Conservation (phyloP, 2,329 filamentous ascomycete species). For the Dactylonectria macrodidyma region DNA sequence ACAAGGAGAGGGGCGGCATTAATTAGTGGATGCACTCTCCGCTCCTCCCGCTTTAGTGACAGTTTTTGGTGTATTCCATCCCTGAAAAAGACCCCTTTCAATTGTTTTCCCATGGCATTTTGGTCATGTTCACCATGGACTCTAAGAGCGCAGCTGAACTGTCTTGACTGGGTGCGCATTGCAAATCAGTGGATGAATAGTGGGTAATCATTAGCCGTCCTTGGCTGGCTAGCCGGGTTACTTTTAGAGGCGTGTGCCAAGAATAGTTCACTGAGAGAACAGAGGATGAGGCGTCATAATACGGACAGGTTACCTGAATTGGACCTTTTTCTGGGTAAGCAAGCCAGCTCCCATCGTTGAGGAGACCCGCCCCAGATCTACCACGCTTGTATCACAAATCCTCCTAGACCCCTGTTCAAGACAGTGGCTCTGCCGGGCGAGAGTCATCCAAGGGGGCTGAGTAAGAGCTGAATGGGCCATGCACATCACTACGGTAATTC, state of each 20-base stretch:
- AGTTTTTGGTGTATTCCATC: slow-evolving; percentile 7
- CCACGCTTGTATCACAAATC: slow-evolving; percentile 28
- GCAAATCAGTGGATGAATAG: slow-evolving; percentile 3
- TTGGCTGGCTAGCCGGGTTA: too few relatives aligned
- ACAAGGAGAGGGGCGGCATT: background rate
- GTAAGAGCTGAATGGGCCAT: slow-evolving; percentile 23
- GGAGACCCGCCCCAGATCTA: slow-evolving; percentile 31
- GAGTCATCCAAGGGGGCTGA: slow-evolving; percentile 24
- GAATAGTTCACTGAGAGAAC: too few relatives aligned
- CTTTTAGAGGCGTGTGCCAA: too few relatives aligned
- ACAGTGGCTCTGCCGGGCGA: slow-evolving; percentile 18
- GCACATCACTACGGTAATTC: slow-evolving; percentile 8
- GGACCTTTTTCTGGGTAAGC: background rate
- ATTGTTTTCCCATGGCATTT: slow-evolving; percentile 4
- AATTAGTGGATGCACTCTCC: slow-evolving; percentile 9
- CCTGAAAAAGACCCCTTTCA: slow-evolving; percentile 10
- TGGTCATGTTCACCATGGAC: background rate
- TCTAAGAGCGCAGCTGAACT: background rate
- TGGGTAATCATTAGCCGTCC: background rate
- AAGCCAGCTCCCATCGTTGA: slow-evolving; percentile 23
- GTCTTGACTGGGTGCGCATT: background rate
- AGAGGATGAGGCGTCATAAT: too few relatives aligned
- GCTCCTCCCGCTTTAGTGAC: slow-evolving; percentile 18
- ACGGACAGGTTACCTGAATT: too few relatives aligned
- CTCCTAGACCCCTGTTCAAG: slow-evolving; percentile 19